Evolutionary conservation across 2,329 filamentous ascomycete species (phyloP), one percentile per base, ranked within the genome.

Genomic region (Cladophialophora exuberans): DNA sequence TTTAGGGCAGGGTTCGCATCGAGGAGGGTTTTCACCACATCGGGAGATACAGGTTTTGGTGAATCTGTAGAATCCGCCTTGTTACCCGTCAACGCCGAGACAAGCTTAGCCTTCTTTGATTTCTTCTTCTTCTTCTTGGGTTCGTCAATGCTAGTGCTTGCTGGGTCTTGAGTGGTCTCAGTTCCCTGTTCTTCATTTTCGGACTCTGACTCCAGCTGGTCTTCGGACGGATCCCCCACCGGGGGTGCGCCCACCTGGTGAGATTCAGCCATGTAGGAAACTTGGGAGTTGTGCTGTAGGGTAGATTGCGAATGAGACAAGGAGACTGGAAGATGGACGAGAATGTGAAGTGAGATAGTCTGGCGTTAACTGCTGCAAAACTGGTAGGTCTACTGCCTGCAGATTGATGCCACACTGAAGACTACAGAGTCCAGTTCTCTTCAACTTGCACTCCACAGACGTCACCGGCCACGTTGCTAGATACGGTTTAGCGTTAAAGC

Each of bases 1-100:
- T 89, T 81, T 56, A 94, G 79, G 62, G 90, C 83, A 57, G 83
- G 77, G 60, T 81, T 81, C 66, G 72, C 71, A 49, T 76, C 73
- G 38, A 80, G 64, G 35, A 80, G 64, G 50, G 53, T 57, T 48
- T 64, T 56, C 15, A 64, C 42, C n/a, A 54, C 48, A 9, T 59
- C 61, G 23, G 57, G 48, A 25, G 54, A 47, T 47, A 62, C 36
- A 35, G 57, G 43, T 26, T 61, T 62, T 22, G 61, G 59, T 15
- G 61, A 44, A 26, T 62, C 60, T 31, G 45, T 39, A 18, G 53
- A 18, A 46, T 49, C 33, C 6, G 52, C 48, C 36, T 55, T 56
- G 13, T 60, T 43, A 15, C 60, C 58, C 20, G 53, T 53, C 6
- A 64, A 26, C 2, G 63, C 60, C 48, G 57, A 50, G 15, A 61